These are phyloP conservation scores for Boletus austroedulis DNA, from an alignment of 1,284 basidiomycete genomes.

Conservation along the genomic window DNA sequence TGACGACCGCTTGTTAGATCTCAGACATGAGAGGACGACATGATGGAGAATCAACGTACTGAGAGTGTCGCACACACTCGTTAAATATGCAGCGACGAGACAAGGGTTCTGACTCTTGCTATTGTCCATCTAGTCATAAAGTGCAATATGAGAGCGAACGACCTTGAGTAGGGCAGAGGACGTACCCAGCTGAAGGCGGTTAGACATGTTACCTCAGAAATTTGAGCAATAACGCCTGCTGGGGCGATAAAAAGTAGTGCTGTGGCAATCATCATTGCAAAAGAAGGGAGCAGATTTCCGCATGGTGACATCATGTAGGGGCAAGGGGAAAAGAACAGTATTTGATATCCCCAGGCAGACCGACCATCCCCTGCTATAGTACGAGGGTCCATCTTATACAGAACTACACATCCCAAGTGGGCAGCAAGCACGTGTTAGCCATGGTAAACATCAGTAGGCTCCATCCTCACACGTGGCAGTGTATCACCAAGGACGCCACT, in stretches of 20 bases:
- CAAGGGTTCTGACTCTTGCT: slow-evolving; percentile 36
- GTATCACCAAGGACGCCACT: no score
- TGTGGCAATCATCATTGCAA: slow-evolving; percentile 18
- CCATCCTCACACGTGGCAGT: no score
- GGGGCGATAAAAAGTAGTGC: slow-evolving; percentile 18
- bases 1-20: slow-evolving; percentile 19
- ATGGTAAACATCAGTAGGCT: no score
- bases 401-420: neutral
- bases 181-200: slow-evolving; percentile 28
- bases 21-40: slow-evolving; percentile 1
- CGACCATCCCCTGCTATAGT: neutral
- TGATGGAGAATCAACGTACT: slow-evolving; percentile 22
- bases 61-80: slow-evolving; percentile 30
- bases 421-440: no score
- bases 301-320: slow-evolving; percentile 9
- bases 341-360: neutral
- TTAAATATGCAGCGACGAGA: slow-evolving; percentile 33
- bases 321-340: neutral
- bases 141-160: neutral
- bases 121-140: slow-evolving; percentile 34
- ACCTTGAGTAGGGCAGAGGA: neutral
- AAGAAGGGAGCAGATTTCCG: neutral
- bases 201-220: slow-evolving; percentile 17
- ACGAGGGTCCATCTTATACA: no score
- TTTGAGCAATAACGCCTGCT: slow-evolving; percentile 19